Evolutionary conservation across 2,329 filamentous ascomycete genomes (phyloP).

Genomic region (Falciphora oryzae): DNA sequence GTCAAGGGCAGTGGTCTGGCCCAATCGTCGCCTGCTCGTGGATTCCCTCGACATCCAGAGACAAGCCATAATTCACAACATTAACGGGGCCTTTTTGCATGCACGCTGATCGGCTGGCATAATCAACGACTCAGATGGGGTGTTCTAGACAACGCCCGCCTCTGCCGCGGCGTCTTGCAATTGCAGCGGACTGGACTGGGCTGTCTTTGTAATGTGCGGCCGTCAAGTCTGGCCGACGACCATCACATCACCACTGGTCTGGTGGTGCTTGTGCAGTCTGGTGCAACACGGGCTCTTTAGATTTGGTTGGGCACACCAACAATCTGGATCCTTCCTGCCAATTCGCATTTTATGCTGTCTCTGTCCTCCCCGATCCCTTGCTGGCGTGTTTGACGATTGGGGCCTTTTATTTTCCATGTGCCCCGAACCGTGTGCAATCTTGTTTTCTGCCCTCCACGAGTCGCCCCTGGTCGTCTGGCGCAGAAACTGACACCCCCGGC

Average conservation of each 20-base stretch:
- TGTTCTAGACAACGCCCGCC: not conserved
- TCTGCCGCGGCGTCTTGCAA: not conserved
- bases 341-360: not conserved
- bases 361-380: not conserved
- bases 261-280: not conserved
- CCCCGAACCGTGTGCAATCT: not conserved
- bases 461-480: not conserved
- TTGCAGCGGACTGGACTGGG: not conserved
- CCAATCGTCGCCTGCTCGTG: not conserved
- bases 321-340: not conserved
- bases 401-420: not conserved
- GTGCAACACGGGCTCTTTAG: too few relatives aligned
- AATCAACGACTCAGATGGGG: not conserved
- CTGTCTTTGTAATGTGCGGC: not conserved
- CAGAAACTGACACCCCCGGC: conserved; percentile 24
- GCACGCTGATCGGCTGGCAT: not conserved
- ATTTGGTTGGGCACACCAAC: not conserved
- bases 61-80: not conserved
- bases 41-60: too few relatives aligned
- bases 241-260: not conserved
- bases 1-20: not conserved
- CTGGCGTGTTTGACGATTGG: not conserved
- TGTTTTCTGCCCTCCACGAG: not conserved
- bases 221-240: not conserved
- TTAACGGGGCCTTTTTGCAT: not conserved